phyloP scores from a whole-genome alignment of 208 protist species.

The Kentomonas sorsogonicus region DNA sequence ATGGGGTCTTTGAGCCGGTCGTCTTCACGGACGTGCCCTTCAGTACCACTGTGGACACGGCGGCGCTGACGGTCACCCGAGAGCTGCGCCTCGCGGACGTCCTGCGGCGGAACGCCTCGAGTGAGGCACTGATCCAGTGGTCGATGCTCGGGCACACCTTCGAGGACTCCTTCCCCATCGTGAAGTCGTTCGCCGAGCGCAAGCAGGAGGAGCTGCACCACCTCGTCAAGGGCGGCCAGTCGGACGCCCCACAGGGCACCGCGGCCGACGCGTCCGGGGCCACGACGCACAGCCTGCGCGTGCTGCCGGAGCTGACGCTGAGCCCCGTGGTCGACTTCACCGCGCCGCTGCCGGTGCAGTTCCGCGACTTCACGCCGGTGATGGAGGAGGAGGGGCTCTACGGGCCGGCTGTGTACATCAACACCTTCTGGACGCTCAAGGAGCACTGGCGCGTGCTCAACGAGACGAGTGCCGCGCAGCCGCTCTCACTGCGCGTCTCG shows the following conservation, averaged over 20 bases:
- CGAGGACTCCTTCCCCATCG: slow-evolving; percentile 16
- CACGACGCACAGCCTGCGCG: slow-evolving; percentile 38
- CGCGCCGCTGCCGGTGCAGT: slow-evolving; percentile 38
- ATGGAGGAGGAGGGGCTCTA: slow-evolving; percentile 44
- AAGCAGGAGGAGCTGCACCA: slow-evolving; percentile 26
- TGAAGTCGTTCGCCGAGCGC: slow-evolving; percentile 24
- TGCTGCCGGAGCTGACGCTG: slow-evolving; percentile 58
- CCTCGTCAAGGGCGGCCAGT: slow-evolving; percentile 5
- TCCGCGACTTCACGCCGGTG: slow-evolving; percentile 29
- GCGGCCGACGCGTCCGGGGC: neutral
- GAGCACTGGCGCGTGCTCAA: slow-evolving; percentile 85
- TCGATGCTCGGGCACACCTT: slow-evolving; percentile 25
- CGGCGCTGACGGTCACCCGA: no score
- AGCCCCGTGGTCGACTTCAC: slow-evolving; percentile 73
- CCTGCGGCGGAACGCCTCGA: no score
- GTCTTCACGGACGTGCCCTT: slow-evolving; percentile 17
- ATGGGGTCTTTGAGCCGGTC: slow-evolving; percentile 24
- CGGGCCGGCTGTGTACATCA: slow-evolving; percentile 87
- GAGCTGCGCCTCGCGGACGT: no score
- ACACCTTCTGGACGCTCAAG: slow-evolving; percentile 93
- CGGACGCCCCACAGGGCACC: neutral
- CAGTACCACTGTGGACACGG: no score
- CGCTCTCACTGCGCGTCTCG: slow-evolving; percentile 47
- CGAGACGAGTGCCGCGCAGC: slow-evolving; percentile 41
- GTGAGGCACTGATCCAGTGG: slow-evolving; percentile 25